Conservation (phyloP, 768 basidiomycete species). For the Cyathus striatus region DNA sequence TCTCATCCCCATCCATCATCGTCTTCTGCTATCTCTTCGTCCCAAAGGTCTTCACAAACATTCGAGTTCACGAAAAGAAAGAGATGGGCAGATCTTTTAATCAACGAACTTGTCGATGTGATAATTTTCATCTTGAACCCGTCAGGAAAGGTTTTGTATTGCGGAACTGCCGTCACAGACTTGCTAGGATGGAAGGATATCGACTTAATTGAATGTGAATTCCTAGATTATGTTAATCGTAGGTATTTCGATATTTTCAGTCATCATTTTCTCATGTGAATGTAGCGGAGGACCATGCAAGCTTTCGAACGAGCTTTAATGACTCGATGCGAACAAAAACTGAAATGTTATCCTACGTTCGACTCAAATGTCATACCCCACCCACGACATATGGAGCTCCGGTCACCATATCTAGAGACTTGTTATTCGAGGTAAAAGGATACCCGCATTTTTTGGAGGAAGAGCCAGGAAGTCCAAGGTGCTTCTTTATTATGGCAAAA, state of each 20-base stretch:
- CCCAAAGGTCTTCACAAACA: constrained; percentile 21
- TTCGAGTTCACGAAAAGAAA: constrained; percentile 88
- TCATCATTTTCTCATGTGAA: constrained; percentile 5
- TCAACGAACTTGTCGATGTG: constrained; percentile 72
- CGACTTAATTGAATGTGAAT: constrained; percentile 65
- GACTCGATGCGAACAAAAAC: constrained; percentile 42
- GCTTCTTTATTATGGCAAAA: constrained; percentile 71
- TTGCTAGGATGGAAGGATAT: constrained; percentile 74
- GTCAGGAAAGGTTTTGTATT: constrained; percentile 62
- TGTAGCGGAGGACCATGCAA: constrained; percentile 56
- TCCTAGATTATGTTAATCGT: constrained; percentile 65
- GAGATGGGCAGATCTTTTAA: constrained; percentile 78
- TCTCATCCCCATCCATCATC: too few relatives aligned
- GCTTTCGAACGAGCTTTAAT: constrained; percentile 53
- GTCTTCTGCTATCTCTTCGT: constrained; percentile 9
- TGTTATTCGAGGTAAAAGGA: constrained; percentile 71
- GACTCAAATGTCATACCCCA: constrained; percentile 53
- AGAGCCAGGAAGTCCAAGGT: constrained; percentile 32
- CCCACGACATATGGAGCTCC: constrained; percentile 12
- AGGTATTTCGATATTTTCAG: constrained; percentile 14
- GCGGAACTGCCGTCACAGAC: constrained; percentile 61
- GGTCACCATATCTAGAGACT: constrained; percentile 29
- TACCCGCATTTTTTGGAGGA: constrained; percentile 45
- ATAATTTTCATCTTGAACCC: constrained; percentile 64
- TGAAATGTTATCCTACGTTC: constrained; percentile 56